A percentile compares a stretch with the other conserved stretches of the same genome.
These are phyloP conservation scores for Neurospora pannonica DNA, from an alignment of 495 filamentous ascomycete genomes.

Conservation along the genomic window DNA sequence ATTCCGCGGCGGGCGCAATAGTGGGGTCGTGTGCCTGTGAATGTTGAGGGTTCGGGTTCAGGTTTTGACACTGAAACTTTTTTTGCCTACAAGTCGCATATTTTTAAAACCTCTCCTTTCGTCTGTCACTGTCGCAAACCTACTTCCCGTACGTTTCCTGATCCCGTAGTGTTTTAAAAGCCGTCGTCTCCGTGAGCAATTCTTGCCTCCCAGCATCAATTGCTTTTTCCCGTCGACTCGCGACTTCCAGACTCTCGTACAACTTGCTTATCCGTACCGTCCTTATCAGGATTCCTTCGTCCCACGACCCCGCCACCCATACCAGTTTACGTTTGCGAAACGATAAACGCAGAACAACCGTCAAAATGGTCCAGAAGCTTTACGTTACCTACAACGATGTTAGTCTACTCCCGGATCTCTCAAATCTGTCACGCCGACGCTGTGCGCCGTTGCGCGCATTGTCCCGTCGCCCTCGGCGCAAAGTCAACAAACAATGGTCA, in stretches of 20 bases:
- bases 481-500: background rate
- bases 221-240: background rate
- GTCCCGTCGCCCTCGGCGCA: background rate
- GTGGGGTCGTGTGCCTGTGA: background rate
- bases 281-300: background rate
- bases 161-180: background rate
- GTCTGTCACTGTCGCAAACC: background rate
- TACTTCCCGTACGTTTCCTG: background rate
- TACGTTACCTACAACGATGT: conserved; percentile 97
- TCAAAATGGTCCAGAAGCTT: conserved; percentile 71
- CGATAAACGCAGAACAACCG: conserved; percentile 8
- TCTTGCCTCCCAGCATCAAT: background rate
- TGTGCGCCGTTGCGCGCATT: background rate
- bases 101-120: background rate
- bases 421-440: background rate
- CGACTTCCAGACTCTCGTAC: background rate
- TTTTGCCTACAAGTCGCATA: background rate
- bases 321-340: background rate
- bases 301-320: background rate
- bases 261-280: background rate
- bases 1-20: background rate
- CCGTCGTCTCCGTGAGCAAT: background rate
- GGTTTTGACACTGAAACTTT: background rate
- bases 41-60: background rate
- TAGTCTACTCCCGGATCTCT: conserved; percentile 18